Base-by-base conservation (phyloP, 2,329 filamentous ascomycete species). In the Botrytis sinoallii region DNA sequence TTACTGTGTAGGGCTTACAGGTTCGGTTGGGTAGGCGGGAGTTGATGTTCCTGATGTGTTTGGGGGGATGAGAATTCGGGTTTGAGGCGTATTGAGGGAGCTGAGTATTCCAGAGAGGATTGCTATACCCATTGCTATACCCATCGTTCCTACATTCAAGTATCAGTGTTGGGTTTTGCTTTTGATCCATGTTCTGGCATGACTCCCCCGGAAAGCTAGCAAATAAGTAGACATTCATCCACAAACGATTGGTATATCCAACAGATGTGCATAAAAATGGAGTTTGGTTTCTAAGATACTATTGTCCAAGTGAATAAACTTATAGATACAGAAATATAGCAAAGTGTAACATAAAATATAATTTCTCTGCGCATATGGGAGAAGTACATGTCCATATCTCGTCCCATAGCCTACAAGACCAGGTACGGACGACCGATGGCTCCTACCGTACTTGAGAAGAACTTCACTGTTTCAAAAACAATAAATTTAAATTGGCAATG, bases 101-200 rank as follows among this genome's bases (percentile, higher is more conserved):
- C 89, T 86, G 78, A 97, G 88, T 80, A 97, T 91, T 76, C 93
- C 94, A 72, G 88, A 90, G 73, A 97, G 88, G 78, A 97, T 95
- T 74, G 93, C 93, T 75, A 93, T 93, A 74, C 94, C 94, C 89
- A 97, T 95, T 74, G 93, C 93, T 75, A 93, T 93, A 74, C 94
- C 94, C 89, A 97, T 93, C 71, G 91, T 95, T 77, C 93, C 92
- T 94, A 55, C 61, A 25, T 74, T 22, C 74, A 20, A 16, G n/a
- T 7, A 22, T 65, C 20, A 55, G n/a, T 7, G 18, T 44, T 55
- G 5, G 12, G 8, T 12, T 3, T 66, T n/a, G 12, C n/a, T 7
- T 20, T 66, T 55, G 20, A 9, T 14, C 9, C n/a, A 5, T 22
- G 9, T 42, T 35, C 12, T 55, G 5, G 4, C 32, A 6, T 32